Percentiles rank a stretch among this genome's conserved stretches.
Conservation (phyloP, 768 basidiomycete genomes). For the Suillus ampliporus region DNA sequence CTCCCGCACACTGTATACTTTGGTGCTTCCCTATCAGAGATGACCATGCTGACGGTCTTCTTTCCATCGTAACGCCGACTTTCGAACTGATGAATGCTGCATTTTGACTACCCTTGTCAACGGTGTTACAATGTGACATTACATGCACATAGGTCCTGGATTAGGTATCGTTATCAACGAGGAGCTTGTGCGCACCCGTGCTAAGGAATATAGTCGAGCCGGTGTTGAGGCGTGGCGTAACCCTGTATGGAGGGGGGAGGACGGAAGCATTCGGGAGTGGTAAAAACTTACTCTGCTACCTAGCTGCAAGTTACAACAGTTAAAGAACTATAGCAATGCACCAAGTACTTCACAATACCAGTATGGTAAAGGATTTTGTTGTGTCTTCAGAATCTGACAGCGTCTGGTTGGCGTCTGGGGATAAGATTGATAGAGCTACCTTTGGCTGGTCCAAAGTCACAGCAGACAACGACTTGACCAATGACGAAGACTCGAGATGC, state of each 20-base stretch:
- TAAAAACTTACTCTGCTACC: constrained; percentile 22
- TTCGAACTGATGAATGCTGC: not conserved
- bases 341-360: too few species aligned
- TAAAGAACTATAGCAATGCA: too few species aligned
- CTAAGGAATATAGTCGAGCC: constrained; percentile 20
- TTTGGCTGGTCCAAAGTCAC: too few species aligned
- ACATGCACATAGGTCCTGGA: constrained; percentile 57
- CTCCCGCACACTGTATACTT: not conserved
- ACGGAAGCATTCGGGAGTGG: constrained; percentile 63
- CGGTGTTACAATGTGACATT: too few species aligned
- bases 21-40: not conserved
- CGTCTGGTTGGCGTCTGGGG: too few species aligned
- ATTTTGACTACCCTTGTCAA: not conserved
- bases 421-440: too few species aligned
- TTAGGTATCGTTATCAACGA: constrained; percentile 70
- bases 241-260: constrained; percentile 59
- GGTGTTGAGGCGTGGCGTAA: constrained; percentile 28
- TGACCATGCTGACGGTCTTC: not conserved
- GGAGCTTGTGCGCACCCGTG: constrained; percentile 46
- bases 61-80: not conserved
- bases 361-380: too few species aligned
- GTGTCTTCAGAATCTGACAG: too few species aligned
- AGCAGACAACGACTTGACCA: too few species aligned
- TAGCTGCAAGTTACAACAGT: not conserved
- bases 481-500: too few species aligned